A percentile compares a stretch with the other conserved stretches of the same genome.
phyloP scores from a whole-genome alignment of 345 rosid species.

The Microthlaspi erraticum region DNA sequence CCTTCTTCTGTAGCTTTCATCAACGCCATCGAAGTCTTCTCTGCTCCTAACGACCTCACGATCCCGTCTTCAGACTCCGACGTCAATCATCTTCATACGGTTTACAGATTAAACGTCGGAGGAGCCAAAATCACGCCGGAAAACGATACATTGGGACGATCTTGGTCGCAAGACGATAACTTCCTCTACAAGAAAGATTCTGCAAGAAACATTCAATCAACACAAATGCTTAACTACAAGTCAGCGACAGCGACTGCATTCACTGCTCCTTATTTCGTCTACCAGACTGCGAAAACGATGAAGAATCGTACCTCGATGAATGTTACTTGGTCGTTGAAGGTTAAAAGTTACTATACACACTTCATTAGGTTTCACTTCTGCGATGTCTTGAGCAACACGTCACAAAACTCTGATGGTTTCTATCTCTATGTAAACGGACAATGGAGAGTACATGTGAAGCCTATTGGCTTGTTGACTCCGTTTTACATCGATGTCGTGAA shows the following conservation, averaged over 20 bases:
- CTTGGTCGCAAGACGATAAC: conserved; percentile 51
- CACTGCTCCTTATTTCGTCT: conserved; percentile 54
- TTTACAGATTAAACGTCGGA: conserved; percentile 73
- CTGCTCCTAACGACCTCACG: conserved; percentile 40
- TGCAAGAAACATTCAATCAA: rapidly evolving
- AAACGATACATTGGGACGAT: conserved; percentile 64
- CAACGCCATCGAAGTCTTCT: conserved; percentile 74
- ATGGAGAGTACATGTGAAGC: conserved; percentile 29
- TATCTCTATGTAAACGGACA: conserved; percentile 48
- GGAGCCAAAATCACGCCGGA: conserved; percentile 56
- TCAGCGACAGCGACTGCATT: neutral
- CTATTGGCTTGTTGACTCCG: conserved; percentile 40
- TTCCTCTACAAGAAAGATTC: neutral
- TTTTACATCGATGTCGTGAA: conserved; percentile 53
- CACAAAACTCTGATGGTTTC: conserved; percentile 15
- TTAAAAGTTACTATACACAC: conserved; percentile 45
- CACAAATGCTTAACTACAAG: neutral
- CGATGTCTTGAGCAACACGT: conserved; percentile 29
- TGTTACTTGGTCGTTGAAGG: conserved; percentile 57
- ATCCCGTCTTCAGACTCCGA: neutral
- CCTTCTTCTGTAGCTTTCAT: conserved; percentile 55
- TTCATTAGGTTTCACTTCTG: conserved; percentile 66
- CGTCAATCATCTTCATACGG: conserved; percentile 33
- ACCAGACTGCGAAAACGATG: conserved; percentile 50
- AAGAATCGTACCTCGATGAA: conserved; percentile 17